Evolutionary conservation across 176 grass and related monocot genomes (phyloP), one percentile per base, ranked within the genome.

Genomic region (Chrysopogon serrulatus): DNA sequence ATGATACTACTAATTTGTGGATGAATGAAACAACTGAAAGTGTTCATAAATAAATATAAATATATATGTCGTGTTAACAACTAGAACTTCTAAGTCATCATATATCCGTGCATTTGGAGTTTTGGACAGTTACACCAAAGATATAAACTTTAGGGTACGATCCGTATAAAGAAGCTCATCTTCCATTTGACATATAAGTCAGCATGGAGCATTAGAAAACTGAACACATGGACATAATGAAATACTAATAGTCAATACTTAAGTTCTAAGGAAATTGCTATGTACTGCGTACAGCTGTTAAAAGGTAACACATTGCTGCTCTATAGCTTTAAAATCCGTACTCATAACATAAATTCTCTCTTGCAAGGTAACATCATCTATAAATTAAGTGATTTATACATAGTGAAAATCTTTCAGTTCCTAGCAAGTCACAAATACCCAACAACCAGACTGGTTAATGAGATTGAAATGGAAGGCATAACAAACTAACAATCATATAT

Each of bases 401-500:
- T 32, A 54, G 27, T 62, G 41, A 79, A 32, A 45, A 84, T 44
- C 59, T 76, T 81, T 31, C 14, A 77, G 12, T 60, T 24, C 49
- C 36, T 24, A 82, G 36, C 47, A 79, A 74, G 44, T 53, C 74
- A 73, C 28, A 84, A 74, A 32, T 60, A 67, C 27, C 23, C 53
- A 49, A 36, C 16, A 3, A 14, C 14, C 4, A 39, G 28, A 79
- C 21, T 26, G 18, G 21, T 67, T 28, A 23, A 40, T 24, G 19
- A 36, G 65, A 15, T 11, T n/a, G 14, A 44, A 65, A 34, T 16
- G 0, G 7, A 54, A 35, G 5, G 41, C 16, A 10, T 44, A 64
- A 15, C n/a, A n/a, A n/a, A n/a, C n/a, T n/a, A 79, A 72, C 8
- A 81, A 68, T 54, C 24, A 63, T 77, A 83, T 77, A 78, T 77